Base-by-base conservation (phyloP, 768 basidiomycete genomes). In the Termitomyces sp. region DNA sequence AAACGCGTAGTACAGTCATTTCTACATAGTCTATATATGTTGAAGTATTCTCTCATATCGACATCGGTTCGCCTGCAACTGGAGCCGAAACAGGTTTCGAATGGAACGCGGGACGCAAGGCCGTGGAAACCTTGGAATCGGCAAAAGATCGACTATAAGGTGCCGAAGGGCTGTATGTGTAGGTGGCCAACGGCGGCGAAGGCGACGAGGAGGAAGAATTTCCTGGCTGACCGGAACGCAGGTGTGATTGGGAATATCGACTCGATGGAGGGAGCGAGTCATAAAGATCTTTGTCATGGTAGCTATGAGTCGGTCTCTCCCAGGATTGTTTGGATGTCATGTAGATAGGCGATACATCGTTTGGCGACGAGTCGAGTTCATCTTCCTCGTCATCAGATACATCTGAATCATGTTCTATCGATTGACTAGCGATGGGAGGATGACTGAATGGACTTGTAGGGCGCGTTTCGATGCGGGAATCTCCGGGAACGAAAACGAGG, bases 121-220 rank as follows among this genome's bases (percentile, higher is more conserved):
- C 73, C 6, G 75, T 78, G 7, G 75, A 75, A 53, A 78, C 76
- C 24, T 69, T 68, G 16, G 69, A 58, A 50, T 74, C 73, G 15
- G 69, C 64, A 16, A 70, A 63, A n/a, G 70, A 74, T 53, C 67
- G 71, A 28, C 71, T 58, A 56, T 72, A 74, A 1, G 72, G 73
- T 7, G 69, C 66, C 7, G 75, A 76, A 2, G 75, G 70, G 36
- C 58, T 73, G 44, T 76, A 77, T 12, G 65, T 62, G 39, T 63
- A 65, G 15, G 67, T 59, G 11, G 49, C 63, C 1, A 57, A 33
- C 3, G 65, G 59, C 35, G 69, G 62, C 1, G 69, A 63, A 38
- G 64, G 55, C 7, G 70, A 65, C 5, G 66, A 60, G 0, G 71
- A 70, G 4, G 67, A 20, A 60, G 35, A 20, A n/a, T 24, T 39